phyloP scores from a whole-genome alignment of 116 monocot genomes.

The Dioscorea cayenensis region DNA sequence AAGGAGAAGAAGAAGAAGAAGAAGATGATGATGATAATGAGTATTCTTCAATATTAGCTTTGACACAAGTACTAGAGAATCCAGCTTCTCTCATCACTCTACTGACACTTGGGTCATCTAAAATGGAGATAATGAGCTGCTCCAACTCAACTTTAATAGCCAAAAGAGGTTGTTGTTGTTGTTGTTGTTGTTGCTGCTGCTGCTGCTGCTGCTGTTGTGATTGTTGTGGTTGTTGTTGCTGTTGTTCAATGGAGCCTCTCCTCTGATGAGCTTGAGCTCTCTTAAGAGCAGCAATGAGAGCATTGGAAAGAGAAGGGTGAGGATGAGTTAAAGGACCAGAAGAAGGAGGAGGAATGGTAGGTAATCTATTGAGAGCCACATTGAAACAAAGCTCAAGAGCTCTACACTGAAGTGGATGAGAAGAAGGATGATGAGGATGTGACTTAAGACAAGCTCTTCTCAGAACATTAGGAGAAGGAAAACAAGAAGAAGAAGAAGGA shows the following conservation, averaged over 20 bases:
- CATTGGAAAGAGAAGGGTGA: conserved; percentile 81
- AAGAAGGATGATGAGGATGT: conserved; percentile 49
- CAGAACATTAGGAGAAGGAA: conserved; percentile 24
- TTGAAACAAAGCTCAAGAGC: conserved; percentile 98
- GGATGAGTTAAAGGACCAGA: conserved; percentile 25
- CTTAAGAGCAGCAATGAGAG: conserved; percentile 92
- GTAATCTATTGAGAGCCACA: conserved; percentile 91
- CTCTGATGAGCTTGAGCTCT: conserved; percentile 93
- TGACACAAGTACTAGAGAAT: conserved; percentile 81
- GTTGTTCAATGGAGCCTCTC: conserved; percentile 76
- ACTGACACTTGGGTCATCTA: conserved; percentile 95
- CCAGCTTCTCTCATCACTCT: conserved; percentile 97
- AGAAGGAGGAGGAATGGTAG: conserved; percentile 52
- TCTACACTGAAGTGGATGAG: conserved; percentile 72
- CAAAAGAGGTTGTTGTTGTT: conserved; percentile 46
- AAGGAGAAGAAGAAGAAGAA: conserved; percentile 30
- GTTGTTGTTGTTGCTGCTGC: conserved; percentile 50
- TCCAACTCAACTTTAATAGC: conserved; percentile 88
- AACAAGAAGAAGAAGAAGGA: conserved; percentile 20
- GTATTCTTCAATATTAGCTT: conserved; percentile 57
- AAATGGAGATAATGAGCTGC: conserved; percentile 84
- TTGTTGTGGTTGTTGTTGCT: conserved; percentile 38
- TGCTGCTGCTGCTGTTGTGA: conserved; percentile 39
- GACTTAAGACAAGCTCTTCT: conserved; percentile 71
- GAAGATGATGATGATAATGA: conserved; percentile 13